These are phyloP conservation scores for Schizochytrium sp. DNA, from an alignment of 108 stramenopile genomes.

Conservation along the genomic window DNA sequence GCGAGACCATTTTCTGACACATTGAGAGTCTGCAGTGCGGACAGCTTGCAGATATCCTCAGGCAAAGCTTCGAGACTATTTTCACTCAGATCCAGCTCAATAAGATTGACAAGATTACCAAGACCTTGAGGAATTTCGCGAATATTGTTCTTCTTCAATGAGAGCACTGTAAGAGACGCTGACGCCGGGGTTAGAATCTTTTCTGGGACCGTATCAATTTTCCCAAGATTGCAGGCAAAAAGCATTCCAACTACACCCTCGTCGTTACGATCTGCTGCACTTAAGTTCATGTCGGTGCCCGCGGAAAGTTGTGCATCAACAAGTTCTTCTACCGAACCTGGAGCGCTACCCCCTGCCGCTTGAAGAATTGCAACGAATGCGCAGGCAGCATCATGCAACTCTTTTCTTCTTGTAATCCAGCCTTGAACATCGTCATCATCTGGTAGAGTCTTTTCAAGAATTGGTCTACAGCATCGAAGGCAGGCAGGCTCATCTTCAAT, in stretches of 20 bases:
- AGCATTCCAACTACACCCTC: conserved; percentile 28
- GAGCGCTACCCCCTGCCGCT: neutral
- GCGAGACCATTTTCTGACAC: conserved; percentile 17
- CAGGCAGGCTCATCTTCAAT: conserved; percentile 7
- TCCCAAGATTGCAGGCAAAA: neutral
- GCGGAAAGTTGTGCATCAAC: neutral
- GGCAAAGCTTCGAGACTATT: conserved; percentile 43
- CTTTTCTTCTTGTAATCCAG: neutral
- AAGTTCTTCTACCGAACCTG: neutral
- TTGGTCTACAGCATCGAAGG: conserved; percentile 4
- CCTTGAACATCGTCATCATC: neutral
- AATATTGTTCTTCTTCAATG: conserved; percentile 35
- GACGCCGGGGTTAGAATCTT: neutral
- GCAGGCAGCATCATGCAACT: neutral
- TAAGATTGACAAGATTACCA: neutral
- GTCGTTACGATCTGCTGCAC: neutral
- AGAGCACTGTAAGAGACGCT: neutral
- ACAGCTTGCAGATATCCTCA: conserved; percentile 19
- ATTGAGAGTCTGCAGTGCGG: conserved; percentile 25
- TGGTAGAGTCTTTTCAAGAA: conserved; percentile 36
- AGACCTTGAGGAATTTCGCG: neutral
- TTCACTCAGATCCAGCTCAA: conserved; percentile 22
- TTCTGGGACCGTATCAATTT: neutral
- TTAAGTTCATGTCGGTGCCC: neutral
- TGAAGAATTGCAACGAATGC: neutral